Evolutionary conservation across 371 early-diverging fungal species (phyloP).

Genomic region (Apophysomyces variabilis): DNA sequence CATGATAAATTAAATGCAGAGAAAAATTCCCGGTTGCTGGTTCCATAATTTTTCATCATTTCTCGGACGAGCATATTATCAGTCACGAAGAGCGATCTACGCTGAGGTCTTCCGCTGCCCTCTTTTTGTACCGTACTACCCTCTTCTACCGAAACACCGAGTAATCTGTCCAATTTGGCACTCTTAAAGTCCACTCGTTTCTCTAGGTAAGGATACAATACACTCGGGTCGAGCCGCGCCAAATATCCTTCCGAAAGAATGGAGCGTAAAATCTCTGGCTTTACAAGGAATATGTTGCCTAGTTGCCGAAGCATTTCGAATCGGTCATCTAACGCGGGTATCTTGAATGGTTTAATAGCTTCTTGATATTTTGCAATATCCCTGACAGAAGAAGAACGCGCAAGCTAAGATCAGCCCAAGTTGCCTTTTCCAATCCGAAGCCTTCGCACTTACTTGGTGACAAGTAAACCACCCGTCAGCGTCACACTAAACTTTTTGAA

Average conservation of each 20-base stretch:
- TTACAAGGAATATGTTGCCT: slow-evolving; percentile 89
- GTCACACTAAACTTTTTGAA: slow-evolving; percentile 88
- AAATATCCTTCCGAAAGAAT: slow-evolving; percentile 84
- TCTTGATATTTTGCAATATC: slow-evolving; percentile 95
- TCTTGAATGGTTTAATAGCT: slow-evolving; percentile 74
- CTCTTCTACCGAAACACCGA: slow-evolving; percentile 51
- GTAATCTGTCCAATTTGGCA: slow-evolving; percentile 64
- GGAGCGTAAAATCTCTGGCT: slow-evolving; percentile 86
- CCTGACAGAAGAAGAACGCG: slow-evolving; percentile 37
- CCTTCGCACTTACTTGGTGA: slow-evolving; percentile 73
- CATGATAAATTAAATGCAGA: slow-evolving; percentile 40
- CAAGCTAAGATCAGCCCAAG: background rate
- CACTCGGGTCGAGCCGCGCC: slow-evolving; percentile 75
- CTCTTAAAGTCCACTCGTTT: slow-evolving; percentile 87
- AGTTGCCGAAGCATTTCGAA: slow-evolving; percentile 93
- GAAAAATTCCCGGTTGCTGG: slow-evolving; percentile 41
- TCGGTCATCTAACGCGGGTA: slow-evolving; percentile 77
- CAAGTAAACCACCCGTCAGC: slow-evolving; percentile 82
- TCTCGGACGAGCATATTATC: slow-evolving; percentile 53
- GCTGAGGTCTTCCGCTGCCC: slow-evolving; percentile 29
- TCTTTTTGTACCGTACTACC: slow-evolving; percentile 10
- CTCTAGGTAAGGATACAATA: slow-evolving; percentile 84
- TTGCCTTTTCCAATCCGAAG: background rate
- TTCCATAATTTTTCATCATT: slow-evolving; percentile 44
- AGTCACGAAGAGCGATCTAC: slow-evolving; percentile 53